A percentile compares a stretch with the other conserved stretches of the same genome.
These are phyloP conservation scores for Erysiphe pulchra DNA, from an alignment of 2,329 filamentous ascomycete genomes.

Conservation along the genomic window DNA sequence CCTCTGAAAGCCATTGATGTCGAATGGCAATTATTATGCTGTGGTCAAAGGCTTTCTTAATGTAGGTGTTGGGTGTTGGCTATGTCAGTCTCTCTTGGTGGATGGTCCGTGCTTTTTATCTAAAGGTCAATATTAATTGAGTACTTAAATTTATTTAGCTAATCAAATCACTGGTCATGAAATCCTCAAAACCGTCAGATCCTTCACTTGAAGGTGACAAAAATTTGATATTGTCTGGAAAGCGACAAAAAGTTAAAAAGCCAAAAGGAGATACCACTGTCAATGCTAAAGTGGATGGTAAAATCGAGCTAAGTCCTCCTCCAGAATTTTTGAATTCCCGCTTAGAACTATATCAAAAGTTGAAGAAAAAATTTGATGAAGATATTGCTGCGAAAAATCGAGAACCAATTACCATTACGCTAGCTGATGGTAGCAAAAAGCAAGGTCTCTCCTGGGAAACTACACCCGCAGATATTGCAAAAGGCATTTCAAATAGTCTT, in stretches of 20 bases:
- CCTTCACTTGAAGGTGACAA: background rate
- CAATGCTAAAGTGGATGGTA: background rate
- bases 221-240: background rate
- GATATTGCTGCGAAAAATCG: conserved; percentile 46
- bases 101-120: background rate
- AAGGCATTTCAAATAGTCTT: conserved; percentile 59
- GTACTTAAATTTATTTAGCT: background rate
- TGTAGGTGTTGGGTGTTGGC: too few species aligned
- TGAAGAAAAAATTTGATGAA: conserved; percentile 63
- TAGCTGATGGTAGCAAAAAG: conserved; percentile 45
- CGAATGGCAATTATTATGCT: conserved; percentile 11
- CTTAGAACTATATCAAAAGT: conserved; percentile 64
- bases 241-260: conserved; percentile 2
- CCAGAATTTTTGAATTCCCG: conserved; percentile 65
- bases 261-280: conserved; percentile 18
- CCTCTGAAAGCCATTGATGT: conserved; percentile 23
- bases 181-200: background rate
- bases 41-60: too few species aligned
- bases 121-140: background rate
- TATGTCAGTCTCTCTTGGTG: too few species aligned
- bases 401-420: conserved; percentile 46
- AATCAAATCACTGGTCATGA: background rate
- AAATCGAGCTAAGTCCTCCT: conserved; percentile 21
- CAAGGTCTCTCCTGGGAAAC: conserved; percentile 75
- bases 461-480: conserved; percentile 55